Base-by-base conservation (phyloP, 2,329 filamentous ascomycete species). In the Sporothrix mexicana region DNA sequence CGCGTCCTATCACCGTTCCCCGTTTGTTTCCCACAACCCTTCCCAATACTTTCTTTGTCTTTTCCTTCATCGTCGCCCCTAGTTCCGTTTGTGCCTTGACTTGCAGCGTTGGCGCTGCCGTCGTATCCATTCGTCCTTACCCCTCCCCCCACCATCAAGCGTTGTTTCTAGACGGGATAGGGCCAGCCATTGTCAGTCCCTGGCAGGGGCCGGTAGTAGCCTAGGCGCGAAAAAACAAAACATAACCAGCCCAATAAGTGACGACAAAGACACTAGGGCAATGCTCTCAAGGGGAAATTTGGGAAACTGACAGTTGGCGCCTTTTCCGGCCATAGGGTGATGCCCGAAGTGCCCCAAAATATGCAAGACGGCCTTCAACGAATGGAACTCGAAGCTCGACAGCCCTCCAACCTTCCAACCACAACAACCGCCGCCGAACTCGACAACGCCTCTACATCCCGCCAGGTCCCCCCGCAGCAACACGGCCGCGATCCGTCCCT, bases 311-410 rank as follows among this genome's bases (percentile, higher is more conserved):
- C 81, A 78, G 77, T 78, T 80, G 75, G 76, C 17, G 77, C 77
- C 75, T 72, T 55, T 57, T 71, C 78, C 78, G 79, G 61, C 76
- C 80, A 77, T 82, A 97, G 94, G 85, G 90, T 97, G 79, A 97
- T 95, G 90, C 93, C 94, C 81, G 94, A 98, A 86, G 94, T 98
- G 77, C 94, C 95, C 77, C 93, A 95, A 83, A 95, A 97, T 83
- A 98, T 99, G 89, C 94, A 97, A 84, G 92, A 97, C 79, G 95
- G 93, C 83, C 88, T 99, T 76, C 93, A 95, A 79, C 91, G 95
- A 81, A 90, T 99, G 84, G 95, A 98, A 86, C 87, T 94, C 74
- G 91, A 94, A 85, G 92, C 92, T 74, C 83, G 82, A 84, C 87
- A 85, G 82, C 83, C 55, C 13, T 82, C 79, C 82, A 80, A 66